A percentile compares a stretch with the other conserved stretches of the same genome.
These are phyloP conservation scores for Pseudogymnoascus sp. DNA, from an alignment of 2,329 filamentous ascomycete species.

Conservation along the genomic window DNA sequence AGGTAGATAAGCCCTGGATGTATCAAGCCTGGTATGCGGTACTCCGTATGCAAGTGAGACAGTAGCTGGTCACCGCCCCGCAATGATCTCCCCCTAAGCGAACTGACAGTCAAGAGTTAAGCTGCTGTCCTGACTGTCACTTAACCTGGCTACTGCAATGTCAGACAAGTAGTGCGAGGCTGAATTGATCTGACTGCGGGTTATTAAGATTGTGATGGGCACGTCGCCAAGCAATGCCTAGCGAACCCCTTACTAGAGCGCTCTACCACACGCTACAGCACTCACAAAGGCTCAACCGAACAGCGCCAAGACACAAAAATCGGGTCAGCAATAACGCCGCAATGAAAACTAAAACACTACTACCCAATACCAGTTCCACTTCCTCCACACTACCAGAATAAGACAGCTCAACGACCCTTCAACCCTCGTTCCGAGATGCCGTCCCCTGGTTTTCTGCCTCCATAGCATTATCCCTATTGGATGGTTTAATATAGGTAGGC, in stretches of 20 bases:
- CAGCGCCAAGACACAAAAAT: neutral
- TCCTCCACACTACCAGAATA: neutral
- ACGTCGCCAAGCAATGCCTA: neutral
- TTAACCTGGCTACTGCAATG: neutral
- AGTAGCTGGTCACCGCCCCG: neutral
- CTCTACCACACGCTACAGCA: neutral
- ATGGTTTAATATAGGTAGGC: neutral
- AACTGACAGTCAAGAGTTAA: neutral
- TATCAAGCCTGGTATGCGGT: neutral
- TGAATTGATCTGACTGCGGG: neutral
- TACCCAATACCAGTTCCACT: neutral
- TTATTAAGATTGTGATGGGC: neutral
- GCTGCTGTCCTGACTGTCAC: neutral
- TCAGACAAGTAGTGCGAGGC: neutral
- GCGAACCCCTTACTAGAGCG: neutral
- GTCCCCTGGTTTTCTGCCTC: neutral
- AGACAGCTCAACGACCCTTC: conserved; percentile 1
- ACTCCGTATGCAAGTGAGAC: neutral
- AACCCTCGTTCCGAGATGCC: neutral
- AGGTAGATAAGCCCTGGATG: neutral
- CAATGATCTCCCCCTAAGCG: neutral
- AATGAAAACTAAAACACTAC: neutral
- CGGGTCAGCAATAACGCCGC: conserved; percentile 1
- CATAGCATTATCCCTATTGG: neutral
- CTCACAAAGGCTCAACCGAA: neutral